Percentiles rank a stretch among this genome's conserved stretches.
Evolutionary conservation across 148 eudicot species (phyloP).

Genomic region (Fagopyrum tataricum): DNA sequence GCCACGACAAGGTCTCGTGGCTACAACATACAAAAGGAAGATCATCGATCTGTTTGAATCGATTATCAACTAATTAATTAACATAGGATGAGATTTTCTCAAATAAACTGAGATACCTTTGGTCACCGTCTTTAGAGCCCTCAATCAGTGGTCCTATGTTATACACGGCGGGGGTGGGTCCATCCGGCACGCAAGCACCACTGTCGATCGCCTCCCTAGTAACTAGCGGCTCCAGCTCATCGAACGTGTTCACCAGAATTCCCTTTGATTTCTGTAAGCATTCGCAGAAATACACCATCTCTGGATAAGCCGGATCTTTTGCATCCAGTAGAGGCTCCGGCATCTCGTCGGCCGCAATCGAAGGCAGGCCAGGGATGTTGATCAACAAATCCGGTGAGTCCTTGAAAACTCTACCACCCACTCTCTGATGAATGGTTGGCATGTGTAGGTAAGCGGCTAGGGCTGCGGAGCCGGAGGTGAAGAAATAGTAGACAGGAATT

Average conservation of each 20-base stretch:
- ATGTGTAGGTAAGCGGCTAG: conserved; percentile 25
- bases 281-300: conserved; percentile 11
- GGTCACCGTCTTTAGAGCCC: no score
- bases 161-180: conserved; percentile 28
- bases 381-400: conserved; percentile 15
- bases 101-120: background rate
- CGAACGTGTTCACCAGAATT: conserved; percentile 25
- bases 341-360: conserved; percentile 25
- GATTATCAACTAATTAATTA: no score
- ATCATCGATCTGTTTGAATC: no score
- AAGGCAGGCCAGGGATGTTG: conserved; percentile 31
- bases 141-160: conserved; percentile 30
- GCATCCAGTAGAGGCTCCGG: conserved; percentile 18
- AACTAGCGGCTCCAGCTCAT: conserved; percentile 24
- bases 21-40: background rate
- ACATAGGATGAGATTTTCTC: no score
- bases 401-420: conserved; percentile 13
- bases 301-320: conserved; percentile 13
- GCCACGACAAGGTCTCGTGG: conserved; percentile 33
- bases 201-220: conserved; percentile 15
- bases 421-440: conserved; percentile 21
- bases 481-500: conserved; percentile 31
- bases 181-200: conserved; percentile 23
- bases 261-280: conserved; percentile 27
- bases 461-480: conserved; percentile 24